A percentile compares a stretch with the other conserved stretches of the same genome.
Conservation (phyloP, 768 basidiomycete species). For the Dentipellis fragilis region DNA sequence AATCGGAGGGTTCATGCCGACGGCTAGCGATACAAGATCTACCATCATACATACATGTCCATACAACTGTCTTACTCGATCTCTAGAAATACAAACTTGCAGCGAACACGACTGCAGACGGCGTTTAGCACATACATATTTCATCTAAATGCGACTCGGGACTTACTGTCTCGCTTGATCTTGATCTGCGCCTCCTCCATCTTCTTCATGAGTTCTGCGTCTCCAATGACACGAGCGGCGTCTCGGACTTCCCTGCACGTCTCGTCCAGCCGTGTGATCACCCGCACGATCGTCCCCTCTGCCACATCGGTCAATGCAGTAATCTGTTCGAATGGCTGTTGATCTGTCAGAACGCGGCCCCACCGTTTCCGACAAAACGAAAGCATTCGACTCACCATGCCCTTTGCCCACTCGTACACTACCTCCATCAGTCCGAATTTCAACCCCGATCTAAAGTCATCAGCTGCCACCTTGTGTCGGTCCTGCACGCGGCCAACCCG, state of each 20-base stretch:
- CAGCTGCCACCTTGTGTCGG: constrained; percentile 63
- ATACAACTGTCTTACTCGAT: constrained; percentile 10
- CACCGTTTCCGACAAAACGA: not conserved
- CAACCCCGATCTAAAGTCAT: constrained; percentile 67
- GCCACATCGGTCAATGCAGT: constrained; percentile 86
- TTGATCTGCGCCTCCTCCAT: constrained; percentile 93
- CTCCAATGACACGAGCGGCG: constrained; percentile 94
- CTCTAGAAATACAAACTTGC: constrained; percentile 74
- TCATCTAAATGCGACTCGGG: not conserved
- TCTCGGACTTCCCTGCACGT: constrained; percentile 95
- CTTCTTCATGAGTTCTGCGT: constrained; percentile 91
- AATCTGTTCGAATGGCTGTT: constrained; percentile 91
- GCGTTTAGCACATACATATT: not conserved
- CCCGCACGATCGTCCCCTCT: constrained; percentile 94
- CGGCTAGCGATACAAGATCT: not conserved
- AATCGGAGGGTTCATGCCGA: not conserved
- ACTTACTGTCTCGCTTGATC: constrained; percentile 94
- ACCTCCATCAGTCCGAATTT: constrained; percentile 93
- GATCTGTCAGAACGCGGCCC: not conserved
- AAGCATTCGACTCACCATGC: constrained; percentile 60
- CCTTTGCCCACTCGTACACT: constrained; percentile 98
- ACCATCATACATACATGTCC: not conserved
- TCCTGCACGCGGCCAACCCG: constrained; percentile 76
- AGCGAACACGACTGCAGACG: constrained; percentile 63
- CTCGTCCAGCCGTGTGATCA: constrained; percentile 93